Percentiles rank a stretch among this genome's conserved stretches.
Evolutionary conservation across 169 alveolate genomes (phyloP).

Genomic region (Neospora caninum): DNA sequence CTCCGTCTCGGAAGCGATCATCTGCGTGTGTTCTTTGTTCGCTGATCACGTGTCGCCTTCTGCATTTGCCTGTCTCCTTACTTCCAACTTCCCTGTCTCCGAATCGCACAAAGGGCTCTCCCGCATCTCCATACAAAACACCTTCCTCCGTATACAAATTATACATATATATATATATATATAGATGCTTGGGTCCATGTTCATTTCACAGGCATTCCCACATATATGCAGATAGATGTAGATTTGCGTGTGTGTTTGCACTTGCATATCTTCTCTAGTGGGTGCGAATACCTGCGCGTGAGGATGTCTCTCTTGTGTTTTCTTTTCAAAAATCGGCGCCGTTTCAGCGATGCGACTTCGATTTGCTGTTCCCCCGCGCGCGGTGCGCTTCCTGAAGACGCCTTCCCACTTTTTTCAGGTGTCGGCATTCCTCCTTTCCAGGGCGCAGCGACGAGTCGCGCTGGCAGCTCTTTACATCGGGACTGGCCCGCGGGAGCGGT

Average conservation of each 20-base stretch:
- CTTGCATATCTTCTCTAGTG: too few species aligned
- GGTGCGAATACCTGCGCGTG: too few species aligned
- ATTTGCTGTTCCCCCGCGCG: constrained; percentile 23
- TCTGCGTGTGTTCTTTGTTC: not conserved
- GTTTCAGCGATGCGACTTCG: not conserved
- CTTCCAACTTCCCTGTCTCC: not conserved
- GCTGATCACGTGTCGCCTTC: not conserved
- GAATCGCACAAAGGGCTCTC: too few species aligned
- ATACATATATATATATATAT: too few species aligned
- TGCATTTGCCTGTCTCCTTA: not conserved
- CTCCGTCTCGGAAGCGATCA: not conserved
- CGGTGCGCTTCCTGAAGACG: constrained; percentile 4
- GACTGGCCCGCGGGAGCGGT: constrained; percentile 32
- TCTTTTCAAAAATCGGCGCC: too few species aligned
- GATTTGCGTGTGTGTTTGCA: too few species aligned
- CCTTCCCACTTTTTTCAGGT: constrained; percentile 42
- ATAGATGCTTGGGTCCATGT: too few species aligned
- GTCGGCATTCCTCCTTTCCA: not conserved
- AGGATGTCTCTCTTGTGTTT: too few species aligned
- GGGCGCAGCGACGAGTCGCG: constrained; percentile 28
- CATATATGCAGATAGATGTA: too few species aligned
- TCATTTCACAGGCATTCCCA: too few species aligned
- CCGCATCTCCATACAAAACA: too few species aligned
- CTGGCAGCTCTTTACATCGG: constrained; percentile 57
- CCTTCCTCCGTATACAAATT: too few species aligned